Percentiles rank a stretch among this genome's conserved stretches.
Evolutionary conservation across 2,329 filamentous ascomycete genomes (phyloP).

Genomic region (Aspergillus thermomutatus): DNA sequence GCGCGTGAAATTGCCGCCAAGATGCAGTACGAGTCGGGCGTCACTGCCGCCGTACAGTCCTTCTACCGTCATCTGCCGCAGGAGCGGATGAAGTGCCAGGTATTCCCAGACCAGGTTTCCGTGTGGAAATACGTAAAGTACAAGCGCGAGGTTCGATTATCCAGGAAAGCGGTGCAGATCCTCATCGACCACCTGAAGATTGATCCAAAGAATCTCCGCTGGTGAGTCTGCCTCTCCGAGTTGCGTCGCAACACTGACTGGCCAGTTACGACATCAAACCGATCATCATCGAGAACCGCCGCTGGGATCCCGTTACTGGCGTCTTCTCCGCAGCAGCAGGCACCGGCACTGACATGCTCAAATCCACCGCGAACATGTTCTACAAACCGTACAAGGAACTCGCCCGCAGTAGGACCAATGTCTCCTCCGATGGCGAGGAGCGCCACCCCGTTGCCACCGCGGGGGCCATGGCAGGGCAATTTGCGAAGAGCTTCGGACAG

Average conservation of each 20-base stretch:
- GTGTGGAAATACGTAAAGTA: constrained; percentile 23
- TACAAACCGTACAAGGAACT: constrained; percentile 27
- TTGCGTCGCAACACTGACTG: background rate
- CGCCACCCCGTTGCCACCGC: background rate
- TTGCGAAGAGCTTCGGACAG: constrained; percentile 22
- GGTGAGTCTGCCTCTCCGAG: constrained; percentile 12
- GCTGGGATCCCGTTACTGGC: constrained; percentile 33
- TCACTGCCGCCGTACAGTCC: constrained; percentile 39
- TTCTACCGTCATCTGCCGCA: constrained; percentile 41
- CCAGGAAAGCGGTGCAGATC: constrained; percentile 22
- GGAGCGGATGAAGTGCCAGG: constrained; percentile 22
- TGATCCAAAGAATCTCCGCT: constrained; percentile 17
- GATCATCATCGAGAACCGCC: constrained; percentile 32
- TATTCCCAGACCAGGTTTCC: constrained; percentile 26
- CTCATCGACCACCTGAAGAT: constrained; percentile 22
- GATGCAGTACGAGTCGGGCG: constrained; percentile 44
- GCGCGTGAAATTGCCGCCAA: constrained; percentile 36
- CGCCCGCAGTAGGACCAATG: constrained; percentile 5
- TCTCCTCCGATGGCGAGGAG: background rate
- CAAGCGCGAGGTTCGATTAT: constrained; percentile 14
- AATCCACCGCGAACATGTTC: constrained; percentile 25
- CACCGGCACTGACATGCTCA: constrained; percentile 24
- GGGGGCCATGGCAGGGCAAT: constrained; percentile 11
- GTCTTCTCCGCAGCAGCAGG: constrained; percentile 23
- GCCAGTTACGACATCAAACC: constrained; percentile 26